Evolutionary conservation across 441 rosid genomes (phyloP).

Genomic region (Eruca vesicaria): DNA sequence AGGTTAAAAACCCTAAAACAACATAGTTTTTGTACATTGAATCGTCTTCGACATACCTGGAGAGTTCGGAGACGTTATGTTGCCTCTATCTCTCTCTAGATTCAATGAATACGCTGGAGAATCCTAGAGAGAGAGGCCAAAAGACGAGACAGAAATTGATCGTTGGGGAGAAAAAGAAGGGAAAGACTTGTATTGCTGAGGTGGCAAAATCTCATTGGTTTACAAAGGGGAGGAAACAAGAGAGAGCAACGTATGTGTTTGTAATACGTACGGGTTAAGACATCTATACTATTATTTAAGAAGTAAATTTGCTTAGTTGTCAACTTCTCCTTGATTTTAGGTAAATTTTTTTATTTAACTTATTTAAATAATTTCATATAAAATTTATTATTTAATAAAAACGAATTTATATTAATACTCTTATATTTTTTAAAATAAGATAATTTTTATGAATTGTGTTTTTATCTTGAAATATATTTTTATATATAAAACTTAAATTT

Average conservation of each 20-base stretch:
- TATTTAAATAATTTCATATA: too few relatives aligned
- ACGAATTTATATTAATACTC: too few relatives aligned
- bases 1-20: neutral
- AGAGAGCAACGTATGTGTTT: neutral
- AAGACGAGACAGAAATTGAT: neutral
- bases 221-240: neutral
- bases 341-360: too few relatives aligned
- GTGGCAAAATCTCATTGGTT: slow-evolving; percentile 13
- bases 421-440: too few relatives aligned
- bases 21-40: neutral
- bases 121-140: neutral
- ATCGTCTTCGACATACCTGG: slow-evolving; percentile 19
- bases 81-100: neutral
- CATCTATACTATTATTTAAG: too few relatives aligned
- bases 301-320: too few relatives aligned
- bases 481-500: too few relatives aligned
- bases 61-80: slow-evolving; percentile 3
- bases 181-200: neutral
- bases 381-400: too few relatives aligned
- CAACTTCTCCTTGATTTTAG: too few relatives aligned
- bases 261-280: neutral
- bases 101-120: neutral
- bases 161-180: neutral
- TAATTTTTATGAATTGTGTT: too few relatives aligned
- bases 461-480: too few relatives aligned